These are phyloP conservation scores for Euphorbia peplus DNA, from an alignment of 345 rosid species.

Conservation along the genomic window DNA sequence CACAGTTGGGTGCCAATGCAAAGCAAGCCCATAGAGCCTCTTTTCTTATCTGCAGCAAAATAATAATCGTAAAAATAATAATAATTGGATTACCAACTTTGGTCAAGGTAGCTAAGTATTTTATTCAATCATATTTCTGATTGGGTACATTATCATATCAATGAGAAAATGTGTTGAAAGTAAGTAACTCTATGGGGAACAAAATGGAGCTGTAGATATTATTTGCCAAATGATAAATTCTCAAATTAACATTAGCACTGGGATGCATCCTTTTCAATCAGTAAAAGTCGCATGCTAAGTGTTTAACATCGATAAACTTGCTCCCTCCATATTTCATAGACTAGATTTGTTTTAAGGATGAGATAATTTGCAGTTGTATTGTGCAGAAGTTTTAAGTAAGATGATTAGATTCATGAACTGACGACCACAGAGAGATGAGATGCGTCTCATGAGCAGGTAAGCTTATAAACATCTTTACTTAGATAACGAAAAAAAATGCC, in stretches of 20 bases:
- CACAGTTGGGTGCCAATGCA: constrained; percentile 82
- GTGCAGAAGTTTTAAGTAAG: background rate
- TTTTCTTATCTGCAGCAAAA: constrained; percentile 69
- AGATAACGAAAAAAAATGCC: background rate
- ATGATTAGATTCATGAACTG: background rate
- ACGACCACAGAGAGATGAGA: background rate
- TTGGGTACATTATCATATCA: background rate
- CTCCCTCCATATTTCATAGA: background rate
- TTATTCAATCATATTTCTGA: background rate
- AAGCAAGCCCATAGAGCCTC: constrained; percentile 89
- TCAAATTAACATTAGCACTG: background rate
- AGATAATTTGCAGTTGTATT: background rate
- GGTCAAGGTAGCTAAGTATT: background rate
- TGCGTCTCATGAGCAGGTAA: background rate
- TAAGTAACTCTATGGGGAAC: background rate
- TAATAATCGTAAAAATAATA: too few relatives aligned
- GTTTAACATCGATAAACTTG: background rate
- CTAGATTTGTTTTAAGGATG: background rate
- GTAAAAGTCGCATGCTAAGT: background rate
- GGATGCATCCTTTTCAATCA: background rate
- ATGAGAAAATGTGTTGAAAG: background rate
- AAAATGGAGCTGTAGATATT: background rate
- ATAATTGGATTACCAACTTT: background rate
- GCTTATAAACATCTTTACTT: background rate
- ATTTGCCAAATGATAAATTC: background rate